These are phyloP conservation scores for Zymoseptoria tritici DNA, from an alignment of 2,329 filamentous ascomycete genomes.

Conservation along the genomic window DNA sequence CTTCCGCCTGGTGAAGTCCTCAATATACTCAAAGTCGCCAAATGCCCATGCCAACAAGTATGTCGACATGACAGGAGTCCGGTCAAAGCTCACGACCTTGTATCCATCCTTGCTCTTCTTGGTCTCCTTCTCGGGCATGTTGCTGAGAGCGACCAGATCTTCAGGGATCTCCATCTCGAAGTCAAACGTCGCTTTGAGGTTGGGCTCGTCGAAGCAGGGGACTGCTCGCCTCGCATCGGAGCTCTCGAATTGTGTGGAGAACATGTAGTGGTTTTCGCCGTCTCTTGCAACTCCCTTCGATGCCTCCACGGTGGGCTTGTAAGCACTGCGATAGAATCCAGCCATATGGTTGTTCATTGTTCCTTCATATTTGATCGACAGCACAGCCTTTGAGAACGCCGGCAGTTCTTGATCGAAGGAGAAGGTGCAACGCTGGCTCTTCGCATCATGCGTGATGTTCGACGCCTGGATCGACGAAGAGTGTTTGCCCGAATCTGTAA, in stretches of 20 bases:
- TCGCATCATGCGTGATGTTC: conserved; percentile 70
- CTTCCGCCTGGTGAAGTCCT: conserved; percentile 78
- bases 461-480: conserved; percentile 53
- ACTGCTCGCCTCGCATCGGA: conserved; percentile 93
- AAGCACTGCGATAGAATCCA: conserved; percentile 84
- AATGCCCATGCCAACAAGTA: conserved; percentile 89
- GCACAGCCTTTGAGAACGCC: conserved; percentile 55
- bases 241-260: conserved; percentile 96
- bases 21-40: conserved; percentile 94
- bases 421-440: conserved; percentile 75
- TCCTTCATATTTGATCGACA: conserved; percentile 69
- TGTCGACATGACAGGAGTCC: conserved; percentile 80
- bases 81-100: conserved; percentile 68
- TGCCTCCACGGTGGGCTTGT: conserved; percentile 69
- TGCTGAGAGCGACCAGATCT: conserved; percentile 82
- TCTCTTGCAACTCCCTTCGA: conserved; percentile 71
- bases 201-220: conserved; percentile 97
- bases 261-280: conserved; percentile 54
- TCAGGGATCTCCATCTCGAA: conserved; percentile 86
- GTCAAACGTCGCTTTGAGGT: conserved; percentile 92
- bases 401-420: conserved; percentile 66
- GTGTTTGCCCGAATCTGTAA: conserved; percentile 50
- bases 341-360: conserved; percentile 90
- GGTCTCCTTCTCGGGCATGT: conserved; percentile 81
- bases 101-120: conserved; percentile 58